Percentiles rank a stretch among this genome's conserved stretches.
phyloP scores from a whole-genome alignment of 768 basidiomycete species.

The Panellus pusillus region DNA sequence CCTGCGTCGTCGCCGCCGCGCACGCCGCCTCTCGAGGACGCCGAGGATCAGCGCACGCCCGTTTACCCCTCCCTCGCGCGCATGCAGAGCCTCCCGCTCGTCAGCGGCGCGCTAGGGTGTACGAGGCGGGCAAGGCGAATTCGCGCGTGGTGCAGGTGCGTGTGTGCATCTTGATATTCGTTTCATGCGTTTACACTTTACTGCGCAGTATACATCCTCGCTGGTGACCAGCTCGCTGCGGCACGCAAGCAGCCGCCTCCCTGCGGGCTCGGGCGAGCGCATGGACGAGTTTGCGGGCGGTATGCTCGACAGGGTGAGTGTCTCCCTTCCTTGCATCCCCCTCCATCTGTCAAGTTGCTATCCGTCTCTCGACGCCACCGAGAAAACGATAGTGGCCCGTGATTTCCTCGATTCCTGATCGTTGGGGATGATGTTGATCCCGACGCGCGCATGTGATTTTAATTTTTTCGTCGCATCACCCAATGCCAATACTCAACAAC shows the following conservation, averaged over 20 bases:
- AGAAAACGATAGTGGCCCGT: neutral
- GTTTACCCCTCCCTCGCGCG: slow-evolving; percentile 49
- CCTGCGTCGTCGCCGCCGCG: slow-evolving; percentile 11
- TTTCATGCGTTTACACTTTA: slow-evolving; percentile 20
- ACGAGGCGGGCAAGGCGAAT: slow-evolving; percentile 81
- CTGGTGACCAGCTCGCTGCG: slow-evolving; percentile 78
- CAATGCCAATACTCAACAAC: too few relatives aligned
- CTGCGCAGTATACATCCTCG: slow-evolving; percentile 75
- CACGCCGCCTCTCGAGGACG: slow-evolving; percentile 6
- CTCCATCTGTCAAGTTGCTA: neutral
- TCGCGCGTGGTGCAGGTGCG: slow-evolving; percentile 83
- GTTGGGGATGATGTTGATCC: too few relatives aligned
- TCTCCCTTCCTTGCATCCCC: neutral
- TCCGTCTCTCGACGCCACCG: neutral
- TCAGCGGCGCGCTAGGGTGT: slow-evolving; percentile 72
- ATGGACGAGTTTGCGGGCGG: slow-evolving; percentile 88
- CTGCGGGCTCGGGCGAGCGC: slow-evolving; percentile 63
- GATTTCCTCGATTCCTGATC: neutral
- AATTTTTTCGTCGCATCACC: too few relatives aligned
- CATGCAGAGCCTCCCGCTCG: slow-evolving; percentile 69
- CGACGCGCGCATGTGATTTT: too few relatives aligned
- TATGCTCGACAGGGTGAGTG: slow-evolving; percentile 78
- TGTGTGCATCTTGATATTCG: neutral
- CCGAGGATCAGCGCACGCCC: too few relatives aligned
- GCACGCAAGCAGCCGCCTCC: slow-evolving; percentile 78